Conservation (phyloP, 1,284 basidiomycete species). For the Pseudozyma thailandica region DNA sequence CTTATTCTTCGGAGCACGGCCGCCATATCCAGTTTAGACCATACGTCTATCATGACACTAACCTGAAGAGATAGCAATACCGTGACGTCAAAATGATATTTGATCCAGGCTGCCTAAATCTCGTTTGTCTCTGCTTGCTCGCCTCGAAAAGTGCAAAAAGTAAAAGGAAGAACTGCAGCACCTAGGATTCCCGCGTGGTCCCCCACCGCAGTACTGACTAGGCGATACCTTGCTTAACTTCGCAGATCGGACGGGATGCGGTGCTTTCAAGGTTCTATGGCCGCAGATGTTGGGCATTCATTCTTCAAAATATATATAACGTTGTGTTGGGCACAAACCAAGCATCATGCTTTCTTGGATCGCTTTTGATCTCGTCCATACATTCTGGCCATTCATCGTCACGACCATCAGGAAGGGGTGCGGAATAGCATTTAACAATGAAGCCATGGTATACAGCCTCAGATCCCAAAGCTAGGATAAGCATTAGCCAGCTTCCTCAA, state of each 20-base stretch:
- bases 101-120: no score
- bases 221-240: constrained; percentile 77
- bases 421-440: background rate
- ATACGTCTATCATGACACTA: no score
- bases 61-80: no score
- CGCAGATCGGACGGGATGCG: constrained; percentile 83
- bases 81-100: no score
- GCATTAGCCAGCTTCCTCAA: constrained; percentile 41
- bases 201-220: constrained; percentile 85
- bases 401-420: background rate
- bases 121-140: no score
- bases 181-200: constrained; percentile 84
- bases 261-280: constrained; percentile 82
- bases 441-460: background rate
- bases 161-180: constrained; percentile 73
- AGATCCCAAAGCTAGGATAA: constrained; percentile 51
- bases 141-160: background rate
- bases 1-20: background rate
- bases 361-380: no score
- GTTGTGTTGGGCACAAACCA: no score
- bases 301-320: no score
- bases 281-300: constrained; percentile 72
- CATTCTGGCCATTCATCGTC: background rate
- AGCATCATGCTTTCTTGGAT: no score
- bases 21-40: no score